Evolutionary conservation across 2,329 filamentous ascomycete species (phyloP), one percentile per base, ranked within the genome.

Genomic region (Dissoconium aciculare): DNA sequence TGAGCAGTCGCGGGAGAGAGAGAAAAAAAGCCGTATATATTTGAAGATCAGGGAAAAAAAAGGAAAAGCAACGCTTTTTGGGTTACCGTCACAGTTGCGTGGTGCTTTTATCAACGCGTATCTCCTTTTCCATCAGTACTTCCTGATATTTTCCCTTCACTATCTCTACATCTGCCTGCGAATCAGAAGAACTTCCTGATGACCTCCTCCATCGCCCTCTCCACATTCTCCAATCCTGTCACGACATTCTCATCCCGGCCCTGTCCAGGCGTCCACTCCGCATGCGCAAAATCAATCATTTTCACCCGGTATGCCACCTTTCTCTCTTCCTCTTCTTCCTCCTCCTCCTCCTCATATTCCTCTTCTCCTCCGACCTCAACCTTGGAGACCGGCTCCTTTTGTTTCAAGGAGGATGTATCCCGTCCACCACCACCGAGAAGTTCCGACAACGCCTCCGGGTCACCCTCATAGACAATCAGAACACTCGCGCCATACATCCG

Each of bases 201-300:
- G 14, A 53, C 36, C 23, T 35, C 17, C 29, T 53, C 46, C 41
- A 53, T 47, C 41, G 50, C 46, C 16, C 43, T 37, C 29, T 54
- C 50, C 8, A 50, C 39, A 21, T 45, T 49, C 35, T 44, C 47
- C 38, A 91, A 56, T 33, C 78, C 66, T 35, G 74, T 66, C 44
- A 95, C 74, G 16, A 94, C 75, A 49, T 95, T 95, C 57, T 92
- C 77, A 52, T 98, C 89, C 0, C 79, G 77, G 0, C 87, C 87
- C 46, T 78, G 59, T 1, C 83, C 82, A 0, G 81, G 78, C 1
- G 73, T 78, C 75, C 78, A 95, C 29, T 64, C 60, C 8, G 89
- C 89, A 56, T 98, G 89, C 2, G 89, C 89, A 64, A 98, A 98
- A 54, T 98, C 89, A 45, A 98, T 98, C 40, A 98, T 66, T 51